These are phyloP conservation scores for Cryoendolithus antarcticus DNA, from an alignment of 2,329 filamentous ascomycete genomes.

Conservation along the genomic window DNA sequence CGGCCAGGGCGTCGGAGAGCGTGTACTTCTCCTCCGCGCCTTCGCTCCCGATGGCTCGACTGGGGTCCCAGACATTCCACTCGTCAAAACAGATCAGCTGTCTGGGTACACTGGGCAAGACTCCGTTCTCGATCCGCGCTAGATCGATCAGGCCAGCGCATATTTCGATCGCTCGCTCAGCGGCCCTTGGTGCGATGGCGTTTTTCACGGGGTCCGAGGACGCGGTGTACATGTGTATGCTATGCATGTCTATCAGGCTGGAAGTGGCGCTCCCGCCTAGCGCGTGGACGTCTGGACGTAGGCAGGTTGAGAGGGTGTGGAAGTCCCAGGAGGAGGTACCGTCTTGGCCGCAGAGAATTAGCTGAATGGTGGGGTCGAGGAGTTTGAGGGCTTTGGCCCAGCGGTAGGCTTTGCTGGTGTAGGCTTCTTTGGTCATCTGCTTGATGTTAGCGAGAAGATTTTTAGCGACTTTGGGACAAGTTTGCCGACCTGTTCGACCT, in stretches of 20 bases:
- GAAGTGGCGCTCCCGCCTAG: constrained; percentile 36
- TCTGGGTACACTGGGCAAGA: constrained; percentile 45
- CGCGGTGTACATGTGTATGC: constrained; percentile 67
- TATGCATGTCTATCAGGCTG: constrained; percentile 63
- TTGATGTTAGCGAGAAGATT: neutral
- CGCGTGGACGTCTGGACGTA: constrained; percentile 38
- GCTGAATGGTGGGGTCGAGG: constrained; percentile 54
- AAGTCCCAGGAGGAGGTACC: constrained; percentile 61
- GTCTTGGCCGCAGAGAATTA: constrained; percentile 65
- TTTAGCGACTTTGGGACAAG: neutral
- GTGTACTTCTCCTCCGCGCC: constrained; percentile 66
- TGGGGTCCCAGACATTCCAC: constrained; percentile 74
- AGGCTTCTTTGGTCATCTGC: constrained; percentile 57
- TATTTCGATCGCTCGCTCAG: constrained; percentile 63
- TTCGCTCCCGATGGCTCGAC: constrained; percentile 55
- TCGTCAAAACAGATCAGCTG: constrained; percentile 72
- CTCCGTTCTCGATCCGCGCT: constrained; percentile 55
- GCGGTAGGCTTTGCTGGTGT: constrained; percentile 55
- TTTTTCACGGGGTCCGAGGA: constrained; percentile 39
- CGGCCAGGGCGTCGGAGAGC: constrained; percentile 63
- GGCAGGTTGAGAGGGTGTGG: constrained; percentile 58
- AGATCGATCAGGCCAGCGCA: constrained; percentile 58
- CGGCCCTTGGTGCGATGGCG: constrained; percentile 52
- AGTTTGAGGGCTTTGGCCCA: constrained; percentile 62
- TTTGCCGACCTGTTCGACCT: constrained; percentile 37